Evolutionary conservation across 352 stramenopile species (phyloP).

Genomic region (Pythium grandisporangium): DNA sequence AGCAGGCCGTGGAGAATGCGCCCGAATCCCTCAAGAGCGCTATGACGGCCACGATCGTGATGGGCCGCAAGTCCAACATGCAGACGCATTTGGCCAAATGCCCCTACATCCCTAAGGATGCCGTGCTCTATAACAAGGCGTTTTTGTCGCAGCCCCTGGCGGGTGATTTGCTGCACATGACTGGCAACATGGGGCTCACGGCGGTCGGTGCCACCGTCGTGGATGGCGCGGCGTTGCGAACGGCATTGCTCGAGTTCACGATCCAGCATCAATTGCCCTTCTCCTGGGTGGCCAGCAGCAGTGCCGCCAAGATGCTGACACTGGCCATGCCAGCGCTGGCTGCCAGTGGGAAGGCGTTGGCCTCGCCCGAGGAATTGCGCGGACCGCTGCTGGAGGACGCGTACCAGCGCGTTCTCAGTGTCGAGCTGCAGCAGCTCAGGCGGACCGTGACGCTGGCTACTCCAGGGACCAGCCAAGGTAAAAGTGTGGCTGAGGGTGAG

Average conservation of each 20-base stretch:
- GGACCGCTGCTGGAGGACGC: slow-evolving; percentile 28
- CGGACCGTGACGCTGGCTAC: slow-evolving; percentile 15
- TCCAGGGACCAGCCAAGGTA: neutral
- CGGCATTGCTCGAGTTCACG: slow-evolving; percentile 40
- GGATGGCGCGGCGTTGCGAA: slow-evolving; percentile 14
- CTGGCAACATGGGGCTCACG: slow-evolving; percentile 5
- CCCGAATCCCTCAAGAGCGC: slow-evolving; percentile 31
- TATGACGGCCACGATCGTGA: slow-evolving; percentile 50
- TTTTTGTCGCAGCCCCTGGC: neutral
- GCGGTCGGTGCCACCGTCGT: slow-evolving; percentile 2
- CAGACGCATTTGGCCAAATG: slow-evolving; percentile 78
- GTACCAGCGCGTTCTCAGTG: slow-evolving; percentile 18
- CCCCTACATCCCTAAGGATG: slow-evolving; percentile 51
- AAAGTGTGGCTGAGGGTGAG: too few relatives aligned
- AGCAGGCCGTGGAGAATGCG: slow-evolving; percentile 44
- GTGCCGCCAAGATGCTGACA: slow-evolving; percentile 37
- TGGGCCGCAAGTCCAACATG: slow-evolving; percentile 78
- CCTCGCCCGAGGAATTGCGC: slow-evolving; percentile 23
- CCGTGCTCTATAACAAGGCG: slow-evolving; percentile 14
- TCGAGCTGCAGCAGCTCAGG: slow-evolving; percentile 27
- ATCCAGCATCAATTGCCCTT: slow-evolving; percentile 62
- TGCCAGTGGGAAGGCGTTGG: slow-evolving; percentile 13
- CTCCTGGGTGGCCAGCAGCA: slow-evolving; percentile 44
- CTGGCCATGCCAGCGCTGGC: slow-evolving; percentile 10
- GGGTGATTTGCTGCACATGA: neutral